These are phyloP conservation scores for Knufia fluminis DNA, from an alignment of 2,329 filamentous ascomycete species.

Conservation along the genomic window DNA sequence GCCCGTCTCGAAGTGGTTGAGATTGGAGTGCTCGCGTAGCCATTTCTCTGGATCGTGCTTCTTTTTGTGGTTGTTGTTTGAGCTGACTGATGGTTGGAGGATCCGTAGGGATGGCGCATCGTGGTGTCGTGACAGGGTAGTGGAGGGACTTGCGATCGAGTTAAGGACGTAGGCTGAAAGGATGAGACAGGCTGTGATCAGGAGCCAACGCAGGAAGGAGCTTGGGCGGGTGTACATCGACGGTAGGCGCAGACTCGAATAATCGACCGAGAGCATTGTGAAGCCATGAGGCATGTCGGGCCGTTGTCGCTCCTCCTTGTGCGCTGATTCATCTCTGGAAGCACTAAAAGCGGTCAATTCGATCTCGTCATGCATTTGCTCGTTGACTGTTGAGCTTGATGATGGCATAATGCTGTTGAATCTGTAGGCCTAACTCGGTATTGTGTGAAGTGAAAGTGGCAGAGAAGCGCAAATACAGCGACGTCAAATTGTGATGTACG, in stretches of 20 bases:
- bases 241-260: neutral
- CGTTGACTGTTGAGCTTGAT: too few relatives aligned
- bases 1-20: constrained; percentile 4
- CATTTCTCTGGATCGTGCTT: constrained; percentile 14
- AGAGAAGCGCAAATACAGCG: too few relatives aligned
- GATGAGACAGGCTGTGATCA: constrained; percentile 3
- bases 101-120: neutral
- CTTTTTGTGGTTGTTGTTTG: neutral
- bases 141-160: neutral
- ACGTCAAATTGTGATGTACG: too few relatives aligned
- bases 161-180: neutral
- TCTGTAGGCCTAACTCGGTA: too few relatives aligned
- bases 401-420: too few relatives aligned
- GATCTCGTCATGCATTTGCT: too few relatives aligned
- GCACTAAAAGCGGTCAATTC: too few relatives aligned
- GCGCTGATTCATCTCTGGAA: too few relatives aligned
- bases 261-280: neutral
- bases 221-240: neutral
- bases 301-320: neutral
- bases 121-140: neutral
- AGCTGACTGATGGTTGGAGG: constrained; percentile 1
- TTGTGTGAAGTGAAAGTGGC: too few relatives aligned
- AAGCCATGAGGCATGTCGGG: neutral
- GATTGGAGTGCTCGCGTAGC: constrained; percentile 17
- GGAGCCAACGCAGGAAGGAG: constrained; percentile 2